A percentile compares a stretch with the other conserved stretches of the same genome.
Conservation (phyloP, 495 filamentous ascomycete species). For the Talaromyces thailandensis region DNA sequence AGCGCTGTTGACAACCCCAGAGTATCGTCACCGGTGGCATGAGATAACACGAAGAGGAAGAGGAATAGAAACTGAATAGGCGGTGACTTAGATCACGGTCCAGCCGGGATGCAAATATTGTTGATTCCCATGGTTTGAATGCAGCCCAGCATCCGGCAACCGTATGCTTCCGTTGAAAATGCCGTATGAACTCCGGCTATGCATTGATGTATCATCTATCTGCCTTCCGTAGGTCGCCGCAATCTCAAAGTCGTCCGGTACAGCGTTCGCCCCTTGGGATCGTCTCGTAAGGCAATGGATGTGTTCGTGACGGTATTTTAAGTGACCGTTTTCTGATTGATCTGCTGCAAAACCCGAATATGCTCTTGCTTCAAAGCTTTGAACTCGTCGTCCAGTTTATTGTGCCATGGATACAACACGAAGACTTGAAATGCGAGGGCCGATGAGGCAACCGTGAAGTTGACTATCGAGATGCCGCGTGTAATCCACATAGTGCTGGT, state of each 20-base stretch:
- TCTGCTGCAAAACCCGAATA: slow-evolving; percentile 18
- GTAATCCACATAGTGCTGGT: slow-evolving; percentile 40
- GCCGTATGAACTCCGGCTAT: not conserved
- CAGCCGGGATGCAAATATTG: not conserved
- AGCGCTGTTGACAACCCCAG: too few species aligned
- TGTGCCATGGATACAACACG: slow-evolving; percentile 60
- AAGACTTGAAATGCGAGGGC: slow-evolving; percentile 55
- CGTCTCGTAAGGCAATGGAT: not conserved
- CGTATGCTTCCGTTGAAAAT: not conserved
- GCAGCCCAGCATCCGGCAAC: not conserved
- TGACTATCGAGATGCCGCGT: slow-evolving; percentile 49
- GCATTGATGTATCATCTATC: not conserved
- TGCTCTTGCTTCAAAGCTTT: slow-evolving; percentile 47
- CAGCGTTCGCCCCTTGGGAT: not conserved
- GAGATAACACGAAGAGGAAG: not conserved
- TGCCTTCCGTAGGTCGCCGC: too few species aligned
- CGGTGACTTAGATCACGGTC: not conserved
- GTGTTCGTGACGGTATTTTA: not conserved
- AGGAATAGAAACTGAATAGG: not conserved
- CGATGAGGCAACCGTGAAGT: slow-evolving; percentile 52
- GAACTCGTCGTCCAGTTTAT: slow-evolving; percentile 52
- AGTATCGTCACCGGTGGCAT: not conserved
- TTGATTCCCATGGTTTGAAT: not conserved
- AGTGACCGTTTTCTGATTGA: not conserved
- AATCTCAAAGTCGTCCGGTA: not conserved